phyloP scores from a whole-genome alignment of 352 stramenopile species.

The Blastocystis sp. region DNA sequence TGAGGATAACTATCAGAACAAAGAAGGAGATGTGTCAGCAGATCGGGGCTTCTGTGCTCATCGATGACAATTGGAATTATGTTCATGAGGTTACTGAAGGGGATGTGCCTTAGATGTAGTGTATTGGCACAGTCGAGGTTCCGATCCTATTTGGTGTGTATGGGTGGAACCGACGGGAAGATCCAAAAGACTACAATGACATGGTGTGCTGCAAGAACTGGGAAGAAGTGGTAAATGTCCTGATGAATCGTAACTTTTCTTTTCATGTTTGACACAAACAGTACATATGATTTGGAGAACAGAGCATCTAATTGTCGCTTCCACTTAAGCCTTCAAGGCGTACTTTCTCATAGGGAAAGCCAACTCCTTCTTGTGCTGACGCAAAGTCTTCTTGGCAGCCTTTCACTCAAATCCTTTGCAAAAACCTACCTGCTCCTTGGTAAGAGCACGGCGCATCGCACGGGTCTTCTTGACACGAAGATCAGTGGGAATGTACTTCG shows the following conservation, averaged over 20 bases:
- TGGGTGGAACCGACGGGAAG: conserved; percentile 20
- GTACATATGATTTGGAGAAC: conserved; percentile 43
- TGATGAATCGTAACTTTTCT: conserved; percentile 21
- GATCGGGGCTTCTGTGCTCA: conserved; percentile 42
- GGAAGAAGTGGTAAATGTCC: conserved; percentile 43
- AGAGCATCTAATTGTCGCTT: conserved; percentile 8
- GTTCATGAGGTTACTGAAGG: background rate
- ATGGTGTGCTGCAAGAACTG: conserved; percentile 48
- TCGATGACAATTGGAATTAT: conserved; percentile 61
- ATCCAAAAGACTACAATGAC: conserved; percentile 36
- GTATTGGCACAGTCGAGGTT: background rate
- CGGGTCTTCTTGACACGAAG: conserved; percentile 96
- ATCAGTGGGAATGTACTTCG: conserved; percentile 95
- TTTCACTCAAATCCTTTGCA: conserved; percentile 67
- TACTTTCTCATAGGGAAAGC: conserved; percentile 92
- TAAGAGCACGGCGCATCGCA: conserved; percentile 90
- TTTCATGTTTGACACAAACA: conserved; percentile 53
- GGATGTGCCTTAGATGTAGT: background rate
- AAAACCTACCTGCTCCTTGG: conserved; percentile 88
- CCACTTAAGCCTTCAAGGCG: conserved; percentile 90
- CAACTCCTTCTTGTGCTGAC: conserved; percentile 81
- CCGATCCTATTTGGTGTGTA: conserved; percentile 53
- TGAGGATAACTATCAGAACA: background rate
- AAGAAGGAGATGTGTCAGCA: conserved; percentile 46
- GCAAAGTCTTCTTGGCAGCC: conserved; percentile 67